Base-by-base conservation (phyloP, 1,284 basidiomycete species). In the Tylopilus sp. region DNA sequence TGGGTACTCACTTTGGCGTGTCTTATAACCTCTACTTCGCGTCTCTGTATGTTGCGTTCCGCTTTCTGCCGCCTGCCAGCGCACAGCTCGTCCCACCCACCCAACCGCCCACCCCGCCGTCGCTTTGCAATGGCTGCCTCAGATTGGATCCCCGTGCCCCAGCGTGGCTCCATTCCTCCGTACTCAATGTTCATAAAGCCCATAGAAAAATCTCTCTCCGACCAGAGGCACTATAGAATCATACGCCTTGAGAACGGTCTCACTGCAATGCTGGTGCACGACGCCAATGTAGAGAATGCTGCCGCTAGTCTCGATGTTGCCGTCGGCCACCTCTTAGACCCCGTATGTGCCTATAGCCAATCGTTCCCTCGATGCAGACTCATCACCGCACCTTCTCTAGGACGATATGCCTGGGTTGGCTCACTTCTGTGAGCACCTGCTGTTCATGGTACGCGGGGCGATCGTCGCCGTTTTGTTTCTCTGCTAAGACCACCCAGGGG, bases 281-380 rank as follows among this genome's bases (percentile, higher is more conserved):
- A 99, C 66, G 72, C 80, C 0, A 84, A 85, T 59, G 86, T 93
- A 6, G 97, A 99, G 73, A 97, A 97, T 74, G 89, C 93, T 6
- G 92, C 93, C 1, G 97, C 96, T 1, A 93, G 92, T 60, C 78
- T 99, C 68, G 92, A 97, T 71, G 93, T 99, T 40, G 89, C 89
- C 16, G 94, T 98, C 1, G 97, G 97, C 2, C 96, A 99, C 70
- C 72, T 99, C 51, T 84, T 81, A 37, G 97, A 99, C 68, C 97
- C 96, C 6, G 92, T 90, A 61, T 71, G 89, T 77, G 29, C 15
- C 28, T 31, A n/a, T 8, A 9, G 13, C 41, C 6, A 26, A 18
- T 18, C 16, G 12, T 18, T 28, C 23, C 15, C 18, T 41, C n/a
- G 4, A 21, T 10, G 2, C 16, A 28, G 25, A 5, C 28, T 52